phyloP scores from a whole-genome alignment of 495 filamentous ascomycete species.

The Tuber melanosporum region DNA sequence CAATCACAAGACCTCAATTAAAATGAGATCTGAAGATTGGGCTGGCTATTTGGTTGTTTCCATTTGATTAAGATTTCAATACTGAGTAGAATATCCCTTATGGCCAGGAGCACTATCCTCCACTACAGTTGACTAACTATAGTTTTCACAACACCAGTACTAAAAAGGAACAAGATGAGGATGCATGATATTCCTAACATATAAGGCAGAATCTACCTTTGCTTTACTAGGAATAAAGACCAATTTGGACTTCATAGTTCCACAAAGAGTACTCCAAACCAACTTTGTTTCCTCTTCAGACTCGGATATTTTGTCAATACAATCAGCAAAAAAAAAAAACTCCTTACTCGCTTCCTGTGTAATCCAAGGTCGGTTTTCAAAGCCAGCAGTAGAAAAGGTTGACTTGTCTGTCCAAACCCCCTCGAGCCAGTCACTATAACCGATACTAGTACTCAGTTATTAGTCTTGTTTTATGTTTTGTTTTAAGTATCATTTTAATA shows the following conservation, averaged over 20 bases:
- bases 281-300: not conserved
- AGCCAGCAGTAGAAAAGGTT: not conserved
- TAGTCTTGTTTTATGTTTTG: no score
- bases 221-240: slow-evolving; percentile 6
- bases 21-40: not conserved
- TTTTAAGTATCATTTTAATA: no score
- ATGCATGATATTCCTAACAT: slow-evolving; percentile 2
- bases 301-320: slow-evolving; percentile 7
- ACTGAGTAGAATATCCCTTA: not conserved
- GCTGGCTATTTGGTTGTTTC: not conserved
- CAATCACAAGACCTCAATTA: not conserved
- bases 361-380: slow-evolving; percentile 6
- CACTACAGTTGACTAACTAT: slow-evolving; percentile 2
- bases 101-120: slow-evolving; percentile 11
- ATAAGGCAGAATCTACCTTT: slow-evolving; percentile 14
- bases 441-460: no score
- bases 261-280: slow-evolving; percentile 7
- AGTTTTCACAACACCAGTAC: slow-evolving; percentile 10
- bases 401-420: slow-evolving; percentile 17
- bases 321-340: slow-evolving; percentile 6
- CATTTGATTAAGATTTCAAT: not conserved
- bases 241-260: not conserved
- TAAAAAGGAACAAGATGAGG: slow-evolving; percentile 16
- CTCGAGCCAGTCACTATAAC: no score
- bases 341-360: slow-evolving; percentile 1